Percentiles rank a stretch among this genome's conserved stretches.
These are phyloP conservation scores for Quercus variabilis DNA, from an alignment of 306 rosid species.

Conservation along the genomic window DNA sequence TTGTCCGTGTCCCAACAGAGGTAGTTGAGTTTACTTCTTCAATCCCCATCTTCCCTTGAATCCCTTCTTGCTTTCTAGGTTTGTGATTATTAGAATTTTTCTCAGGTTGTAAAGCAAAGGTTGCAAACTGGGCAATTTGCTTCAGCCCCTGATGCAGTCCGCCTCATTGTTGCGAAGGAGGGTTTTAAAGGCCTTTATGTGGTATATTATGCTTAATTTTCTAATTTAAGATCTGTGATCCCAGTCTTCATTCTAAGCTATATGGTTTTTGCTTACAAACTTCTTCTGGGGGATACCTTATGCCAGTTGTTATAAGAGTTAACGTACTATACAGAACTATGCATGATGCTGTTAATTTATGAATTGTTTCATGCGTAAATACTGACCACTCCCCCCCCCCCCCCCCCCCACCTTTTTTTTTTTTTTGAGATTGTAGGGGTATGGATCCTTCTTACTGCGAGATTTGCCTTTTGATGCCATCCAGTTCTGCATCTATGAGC, in stretches of 20 bases:
- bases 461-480: conserved; percentile 85
- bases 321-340: conserved; percentile 1
- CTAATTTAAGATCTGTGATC: conserved; percentile 4
- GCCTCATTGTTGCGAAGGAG: conserved; percentile 33
- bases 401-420: background rate
- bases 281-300: too few relatives aligned
- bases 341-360: background rate
- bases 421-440: conserved; percentile 51
- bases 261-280: too few relatives aligned
- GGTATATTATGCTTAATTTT: conserved; percentile 36
- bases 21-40: conserved; percentile 30
- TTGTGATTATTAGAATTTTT: conserved; percentile 20
- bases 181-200: conserved; percentile 67
- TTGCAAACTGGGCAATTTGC: conserved; percentile 42
- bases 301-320: background rate
- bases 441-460: conserved; percentile 73
- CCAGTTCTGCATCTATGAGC: conserved; percentile 80
- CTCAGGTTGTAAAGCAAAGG: conserved; percentile 61
- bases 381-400: background rate
- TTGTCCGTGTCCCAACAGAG: conserved; percentile 87
- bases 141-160: conserved; percentile 35
- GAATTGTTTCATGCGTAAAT: background rate
- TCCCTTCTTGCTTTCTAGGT: background rate
- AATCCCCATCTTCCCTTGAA: background rate
- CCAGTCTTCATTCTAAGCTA: too few relatives aligned